Conservation (phyloP, 805 yeast species). For the Candida piceae region DNA sequence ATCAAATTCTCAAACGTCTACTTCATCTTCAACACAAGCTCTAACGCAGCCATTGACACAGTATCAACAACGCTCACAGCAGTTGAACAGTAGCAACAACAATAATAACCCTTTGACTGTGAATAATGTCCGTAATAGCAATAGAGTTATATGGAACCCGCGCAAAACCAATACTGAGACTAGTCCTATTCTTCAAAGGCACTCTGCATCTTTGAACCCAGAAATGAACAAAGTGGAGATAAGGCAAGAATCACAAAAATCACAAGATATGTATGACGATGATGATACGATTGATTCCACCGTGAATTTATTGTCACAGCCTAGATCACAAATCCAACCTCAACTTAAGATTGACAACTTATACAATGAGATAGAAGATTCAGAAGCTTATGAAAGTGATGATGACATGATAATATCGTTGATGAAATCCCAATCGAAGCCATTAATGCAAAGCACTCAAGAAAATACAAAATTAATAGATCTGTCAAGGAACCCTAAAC, state of each 20-base stretch:
- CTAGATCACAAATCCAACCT: conserved; percentile 7
- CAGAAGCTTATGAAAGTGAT: not conserved
- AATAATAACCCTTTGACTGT: no score
- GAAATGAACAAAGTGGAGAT: no score
- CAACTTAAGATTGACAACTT: conserved; percentile 8
- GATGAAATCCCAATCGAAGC: no score
- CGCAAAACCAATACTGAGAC: no score
- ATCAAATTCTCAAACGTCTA: not conserved
- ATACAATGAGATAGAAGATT: not conserved
- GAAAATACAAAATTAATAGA: conserved; percentile 11
- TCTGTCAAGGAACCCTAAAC: conserved; percentile 23
- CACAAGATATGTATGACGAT: conserved; percentile 1
- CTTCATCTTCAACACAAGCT: not conserved
- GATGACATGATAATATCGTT: not conserved
- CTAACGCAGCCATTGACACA: not conserved
- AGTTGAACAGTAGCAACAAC: no score
- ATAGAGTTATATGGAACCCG: no score
- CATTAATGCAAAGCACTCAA: not conserved
- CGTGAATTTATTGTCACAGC: conserved; percentile 5
- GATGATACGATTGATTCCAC: conserved; percentile 4
- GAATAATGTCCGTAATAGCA: no score
- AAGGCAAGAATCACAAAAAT: no score
- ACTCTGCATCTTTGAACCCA: no score
- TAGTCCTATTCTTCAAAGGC: no score
- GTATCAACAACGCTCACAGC: no score